Evolutionary conservation across 805 yeast genomes (phyloP).

Genomic region (Wickerhamomyces queroliae): DNA sequence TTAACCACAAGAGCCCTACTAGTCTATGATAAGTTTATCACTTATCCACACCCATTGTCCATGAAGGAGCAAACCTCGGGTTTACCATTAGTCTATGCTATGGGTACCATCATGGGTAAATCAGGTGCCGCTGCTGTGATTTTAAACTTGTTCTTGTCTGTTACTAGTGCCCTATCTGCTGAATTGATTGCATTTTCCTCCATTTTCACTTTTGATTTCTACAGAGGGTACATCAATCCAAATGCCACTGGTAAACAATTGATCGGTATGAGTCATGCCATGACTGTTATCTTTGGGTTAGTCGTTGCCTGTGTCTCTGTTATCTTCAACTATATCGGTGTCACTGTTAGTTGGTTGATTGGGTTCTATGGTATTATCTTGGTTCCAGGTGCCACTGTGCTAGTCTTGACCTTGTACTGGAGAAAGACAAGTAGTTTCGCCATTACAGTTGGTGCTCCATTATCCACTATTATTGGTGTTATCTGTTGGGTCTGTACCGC

Average conservation of each 20-base stretch:
- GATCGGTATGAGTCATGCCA: conserved; percentile 28
- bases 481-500: conserved; percentile 21
- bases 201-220: conserved; percentile 34
- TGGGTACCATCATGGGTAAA: conserved; percentile 42
- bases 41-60: conserved; percentile 36
- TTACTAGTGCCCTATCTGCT: conserved; percentile 37
- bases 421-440: conserved; percentile 12
- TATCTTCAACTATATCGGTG: conserved; percentile 35
- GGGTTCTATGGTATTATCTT: conserved; percentile 34
- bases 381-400: conserved; percentile 30
- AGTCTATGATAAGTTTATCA: conserved; percentile 26
- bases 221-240: conserved; percentile 33
- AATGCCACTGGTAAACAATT: conserved; percentile 32
- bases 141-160: conserved; percentile 36
- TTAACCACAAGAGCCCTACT: conserved; percentile 30
- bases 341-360: conserved; percentile 35
- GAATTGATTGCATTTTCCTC: conserved; percentile 38
- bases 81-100: conserved; percentile 30
- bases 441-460: conserved; percentile 19
- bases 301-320: conserved; percentile 32
- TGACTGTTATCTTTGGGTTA: conserved; percentile 34
- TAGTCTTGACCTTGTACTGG: conserved; percentile 30
- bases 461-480: conserved; percentile 19
- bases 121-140: conserved; percentile 36
- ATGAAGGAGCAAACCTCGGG: conserved; percentile 33